Base-by-base conservation (phyloP, 2,329 filamentous ascomycete species). In the Fusarium fujikuroi region DNA sequence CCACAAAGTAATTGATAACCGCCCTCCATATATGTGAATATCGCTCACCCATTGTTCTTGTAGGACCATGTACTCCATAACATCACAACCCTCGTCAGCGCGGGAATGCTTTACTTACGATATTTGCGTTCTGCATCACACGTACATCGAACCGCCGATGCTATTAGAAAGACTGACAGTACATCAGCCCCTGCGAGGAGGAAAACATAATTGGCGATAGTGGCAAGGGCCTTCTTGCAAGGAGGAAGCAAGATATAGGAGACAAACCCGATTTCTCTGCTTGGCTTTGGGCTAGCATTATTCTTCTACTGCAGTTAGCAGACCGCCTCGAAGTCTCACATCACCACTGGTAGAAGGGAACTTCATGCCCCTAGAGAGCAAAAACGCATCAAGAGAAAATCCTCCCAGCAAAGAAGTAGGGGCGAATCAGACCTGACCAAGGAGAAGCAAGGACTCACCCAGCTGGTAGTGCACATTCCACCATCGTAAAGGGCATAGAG, bases 381-480 rank as follows among this genome's bases (percentile, higher is more conserved):
- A 25, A 25, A 25, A 25, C 25, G 25, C 25, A 5, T 25, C 25
- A 25, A 25, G 25, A 7, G 25, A 25, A 25, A 25, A 25, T 25
- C 2, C 25, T 2, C 12, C 21, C 15, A 0, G 4, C 43, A 21
- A 9, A 34, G 47, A 50, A 9, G 0, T 0, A 50, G 47, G 6
- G 16, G 10, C 15, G n/a, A 10, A 19, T 15, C 12, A 23, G n/a
- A 34, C 12, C 1, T 19, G 30, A 4, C 2, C 8, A 10, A 10
- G 4, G 16, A 34, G 30, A 50, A 23, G n/a, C 11, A 23, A 34
- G 11, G 4, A n/a, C 8, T 34, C 4, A 19, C 11, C 11, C 6
- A 19, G 11, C 2, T 23, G n/a, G 19, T 34, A 23, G 30, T 8
- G 16, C 2, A 34, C 9, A 50, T 19, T 3, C 28, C 11, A 9